Percentiles rank a stretch among this genome's conserved stretches.
Evolutionary conservation across 352 stramenopile species (phyloP).

Genomic region (Hyaloperonospora brassicae): DNA sequence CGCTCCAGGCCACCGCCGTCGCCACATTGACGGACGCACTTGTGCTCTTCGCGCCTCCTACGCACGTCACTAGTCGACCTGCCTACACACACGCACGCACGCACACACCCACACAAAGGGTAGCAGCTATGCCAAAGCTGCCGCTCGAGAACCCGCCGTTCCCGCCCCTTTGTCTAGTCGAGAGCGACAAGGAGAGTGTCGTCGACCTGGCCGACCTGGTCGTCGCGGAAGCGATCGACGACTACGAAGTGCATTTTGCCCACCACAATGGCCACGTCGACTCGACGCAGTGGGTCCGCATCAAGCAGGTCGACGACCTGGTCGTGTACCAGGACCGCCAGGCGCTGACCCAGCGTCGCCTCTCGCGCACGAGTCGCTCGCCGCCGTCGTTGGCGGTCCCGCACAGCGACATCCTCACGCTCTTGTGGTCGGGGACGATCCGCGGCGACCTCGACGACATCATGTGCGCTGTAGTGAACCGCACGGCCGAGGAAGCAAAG

Average conservation of each 20-base stretch:
- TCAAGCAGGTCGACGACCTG: slow-evolving; percentile 34
- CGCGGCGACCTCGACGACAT: slow-evolving; percentile 34
- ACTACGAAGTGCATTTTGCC: slow-evolving; percentile 27
- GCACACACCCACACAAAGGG: neutral
- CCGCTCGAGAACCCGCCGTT: slow-evolving; percentile 27
- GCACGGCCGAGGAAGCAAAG: slow-evolving; percentile 20
- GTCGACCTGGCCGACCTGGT: slow-evolving; percentile 22
- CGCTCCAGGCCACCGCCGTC: too few relatives aligned
- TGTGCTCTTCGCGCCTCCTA: slow-evolving; percentile 4
- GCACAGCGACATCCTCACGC: slow-evolving; percentile 18
- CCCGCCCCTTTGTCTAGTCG: slow-evolving; percentile 22
- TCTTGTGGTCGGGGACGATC: slow-evolving; percentile 36
- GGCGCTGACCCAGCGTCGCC: slow-evolving; percentile 15
- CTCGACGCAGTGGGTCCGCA: slow-evolving; percentile 19
- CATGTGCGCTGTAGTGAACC: slow-evolving; percentile 30
- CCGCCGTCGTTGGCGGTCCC: neutral
- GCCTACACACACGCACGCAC: too few relatives aligned
- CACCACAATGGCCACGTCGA: slow-evolving; percentile 22
- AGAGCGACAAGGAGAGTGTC: slow-evolving; percentile 21
- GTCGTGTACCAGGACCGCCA: slow-evolving; percentile 32
- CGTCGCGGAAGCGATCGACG: slow-evolving; percentile 15
- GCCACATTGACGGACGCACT: slow-evolving; percentile 2
- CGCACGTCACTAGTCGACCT: too few relatives aligned
- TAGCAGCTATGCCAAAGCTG: slow-evolving; percentile 25
- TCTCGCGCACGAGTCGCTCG: slow-evolving; percentile 17